A percentile compares a stretch with the other conserved stretches of the same genome.
Evolutionary conservation across 225 moss, liverwort and hornwort genomes (phyloP).

Genomic region (Polytrichum formosum): DNA sequence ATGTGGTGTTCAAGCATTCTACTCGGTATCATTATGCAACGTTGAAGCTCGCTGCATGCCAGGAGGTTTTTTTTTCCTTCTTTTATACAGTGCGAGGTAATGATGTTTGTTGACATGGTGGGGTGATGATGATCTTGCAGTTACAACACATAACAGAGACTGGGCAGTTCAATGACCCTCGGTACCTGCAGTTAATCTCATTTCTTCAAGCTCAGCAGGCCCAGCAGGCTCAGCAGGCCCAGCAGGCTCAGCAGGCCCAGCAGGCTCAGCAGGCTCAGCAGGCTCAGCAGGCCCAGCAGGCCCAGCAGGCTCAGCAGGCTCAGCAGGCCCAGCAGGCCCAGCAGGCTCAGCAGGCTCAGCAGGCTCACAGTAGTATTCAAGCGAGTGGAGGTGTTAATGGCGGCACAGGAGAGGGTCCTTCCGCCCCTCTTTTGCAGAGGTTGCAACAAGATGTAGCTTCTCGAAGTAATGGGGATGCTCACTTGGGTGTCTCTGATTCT

Average conservation of each 20-base stretch:
- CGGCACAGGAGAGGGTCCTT: constrained; percentile 53
- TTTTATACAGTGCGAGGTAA: too few relatives aligned
- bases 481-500: constrained; percentile 46
- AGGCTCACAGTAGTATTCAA: constrained; percentile 49
- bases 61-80: too few relatives aligned
- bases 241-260: too few relatives aligned
- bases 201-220: constrained; percentile 62
- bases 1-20: too few relatives aligned
- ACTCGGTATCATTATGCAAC: too few relatives aligned
- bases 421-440: constrained; percentile 61
- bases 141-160: constrained; percentile 64
- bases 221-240: constrained; percentile 14
- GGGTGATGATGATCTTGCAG: constrained; percentile 30
- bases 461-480: constrained; percentile 45
- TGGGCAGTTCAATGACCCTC: constrained; percentile 66
- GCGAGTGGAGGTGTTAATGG: constrained; percentile 61
- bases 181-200: constrained; percentile 61
- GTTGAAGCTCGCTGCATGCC: too few relatives aligned
- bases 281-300: not conserved
- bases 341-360: constrained; percentile 40
- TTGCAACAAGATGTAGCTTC: constrained; percentile 61
- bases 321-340: constrained; percentile 11
- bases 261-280: constrained; percentile 23
- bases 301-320: constrained; percentile 34
- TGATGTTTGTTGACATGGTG: too few relatives aligned